Base-by-base conservation (phyloP, 768 basidiomycete species). In the Hypsizygus marmoreus region DNA sequence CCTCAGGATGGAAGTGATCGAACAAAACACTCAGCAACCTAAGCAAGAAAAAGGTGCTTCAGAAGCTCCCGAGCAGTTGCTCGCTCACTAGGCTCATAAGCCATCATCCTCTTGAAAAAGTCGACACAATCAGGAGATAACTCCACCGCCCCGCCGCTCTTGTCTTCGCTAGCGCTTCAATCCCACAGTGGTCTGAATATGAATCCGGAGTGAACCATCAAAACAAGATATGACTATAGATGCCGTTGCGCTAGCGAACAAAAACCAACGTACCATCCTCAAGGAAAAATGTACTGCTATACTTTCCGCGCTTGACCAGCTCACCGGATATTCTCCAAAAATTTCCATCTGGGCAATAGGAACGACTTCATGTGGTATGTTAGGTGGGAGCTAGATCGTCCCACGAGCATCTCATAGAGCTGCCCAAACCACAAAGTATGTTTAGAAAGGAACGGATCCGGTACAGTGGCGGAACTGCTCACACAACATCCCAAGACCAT, bases 401-500 rank as follows among this genome's bases (percentile, higher is more conserved):
- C 31, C 4, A 33, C 31, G 13, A 33, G 31, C 31, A 33, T 33
- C 13, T 33, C 31, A 33, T 33, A 33, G 13, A 33, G 31, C 31
- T 33, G 13, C 31, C 13, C 6, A 5, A 33, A 13, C 13, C 6
- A 13, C 13, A 33, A 6, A 33, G 13, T 6, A 13, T 6, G 13
- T 33, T 33, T 12, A 16, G 31, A 6, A 33, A 33, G 13, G 4
- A 33, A n/a, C 6, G 13, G 17, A 33, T n/a, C n/a, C n/a, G n/a
- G n/a, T n/a, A n/a, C n/a, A n/a, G n/a, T n/a, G n/a, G n/a, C n/a
- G n/a, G 17, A 33, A 5, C 4, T 33, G 6, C 31, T 33, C 31
- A 33, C 31, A 16, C 31, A 6, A 16, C 36, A 38, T 38, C 36
- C 36, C 17, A 38, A n/a, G 36, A 19, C 36, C 36, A 38, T 20